Percentiles rank a stretch among this genome's conserved stretches.
These are phyloP conservation scores for Capillidium rhysosporum DNA, from an alignment of 371 early-diverging fungal species.

Conservation along the genomic window DNA sequence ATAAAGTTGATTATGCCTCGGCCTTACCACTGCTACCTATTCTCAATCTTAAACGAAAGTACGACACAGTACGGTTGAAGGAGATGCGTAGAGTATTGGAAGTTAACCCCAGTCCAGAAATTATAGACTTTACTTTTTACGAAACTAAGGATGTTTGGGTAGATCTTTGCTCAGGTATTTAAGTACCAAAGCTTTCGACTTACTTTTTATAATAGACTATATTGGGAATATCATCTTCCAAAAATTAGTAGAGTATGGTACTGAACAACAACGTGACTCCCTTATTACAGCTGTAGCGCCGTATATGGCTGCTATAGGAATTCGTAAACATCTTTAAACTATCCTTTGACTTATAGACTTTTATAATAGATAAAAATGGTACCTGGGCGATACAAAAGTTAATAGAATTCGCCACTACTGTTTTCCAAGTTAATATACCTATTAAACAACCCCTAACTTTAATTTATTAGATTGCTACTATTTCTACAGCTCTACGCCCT, in stretches of 20 bases:
- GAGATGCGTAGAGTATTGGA: slow-evolving; percentile 74
- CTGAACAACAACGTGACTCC: slow-evolving; percentile 35
- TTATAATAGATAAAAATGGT: slow-evolving; percentile 49
- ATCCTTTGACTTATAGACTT: not conserved
- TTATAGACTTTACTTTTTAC: slow-evolving; percentile 6
- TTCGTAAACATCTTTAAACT: slow-evolving; percentile 26
- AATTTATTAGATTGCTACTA: slow-evolving; percentile 41
- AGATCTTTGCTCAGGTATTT: slow-evolving; percentile 5
- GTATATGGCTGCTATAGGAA: slow-evolving; percentile 74
- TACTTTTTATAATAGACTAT: slow-evolving; percentile 50
- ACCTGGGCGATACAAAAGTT: slow-evolving; percentile 97
- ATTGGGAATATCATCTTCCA: slow-evolving; percentile 94
- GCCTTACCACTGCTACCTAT: slow-evolving; percentile 51
- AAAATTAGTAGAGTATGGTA: slow-evolving; percentile 62
- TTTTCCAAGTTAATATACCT: slow-evolving; percentile 4
- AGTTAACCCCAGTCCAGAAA: slow-evolving; percentile 9
- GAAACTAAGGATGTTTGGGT: slow-evolving; percentile 6
- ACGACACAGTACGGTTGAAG: slow-evolving; percentile 55
- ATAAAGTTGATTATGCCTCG: slow-evolving; percentile 20
- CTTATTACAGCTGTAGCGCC: slow-evolving; percentile 52
- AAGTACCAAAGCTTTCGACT: slow-evolving; percentile 8
- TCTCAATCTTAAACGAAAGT: slow-evolving; percentile 27
- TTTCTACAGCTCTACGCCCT: slow-evolving; percentile 44
- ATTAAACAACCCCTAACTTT: not conserved
- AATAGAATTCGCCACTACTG: slow-evolving; percentile 63